Base-by-base conservation (phyloP, 331 rosid genomes). In the Rosa hybrid region DNA sequence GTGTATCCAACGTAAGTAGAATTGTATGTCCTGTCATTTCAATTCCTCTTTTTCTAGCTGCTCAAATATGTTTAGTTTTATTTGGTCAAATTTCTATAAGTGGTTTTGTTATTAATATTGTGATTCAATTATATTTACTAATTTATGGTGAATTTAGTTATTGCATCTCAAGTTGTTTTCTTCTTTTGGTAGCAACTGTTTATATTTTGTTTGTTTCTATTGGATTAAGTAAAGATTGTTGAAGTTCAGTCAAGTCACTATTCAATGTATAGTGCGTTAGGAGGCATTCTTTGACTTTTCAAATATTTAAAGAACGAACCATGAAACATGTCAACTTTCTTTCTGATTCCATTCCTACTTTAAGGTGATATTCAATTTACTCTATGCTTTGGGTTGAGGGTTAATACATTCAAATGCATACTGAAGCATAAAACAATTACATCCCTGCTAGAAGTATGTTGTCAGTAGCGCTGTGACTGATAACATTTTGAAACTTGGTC, bases 141-240 rank as follows among this genome's bases (percentile, higher is more conserved):
- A 25, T 69, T 95, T 4, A 4, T 34, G 75, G 81, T 76, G 21
- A 12, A 42, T 65, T 30, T 9, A 16, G 38, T 65, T 54, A 10
- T 38, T 41, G 23, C 18, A 14, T 53, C 57, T 27, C 5, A 2
- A 0, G 0, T 69, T 10, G 17, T 18, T 44, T 53, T 46, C 53
- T 27, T 1, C 59, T 1, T 53, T 53, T 53, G 21, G 21, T 17
- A 6, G 59, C 7, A 12, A 50, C 54, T 50, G 27, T 25, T 25
- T 25, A 25, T 25, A 25, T 25, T 53, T 54, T 74, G 21, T 51
- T 73, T 48, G 3, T 72, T 14, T 62, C 8, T 10, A 25, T 62
- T 62, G 39, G 2, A 62, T 5, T 18, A 23, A 25, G 68, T 10
- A 23, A 63, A 63, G 68, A 23, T 25, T 27, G 2, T 27, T 63